A percentile compares a stretch with the other conserved stretches of the same genome.
Conservation (phyloP, 495 filamentous ascomycete species). For the Lophium mytilinum region DNA sequence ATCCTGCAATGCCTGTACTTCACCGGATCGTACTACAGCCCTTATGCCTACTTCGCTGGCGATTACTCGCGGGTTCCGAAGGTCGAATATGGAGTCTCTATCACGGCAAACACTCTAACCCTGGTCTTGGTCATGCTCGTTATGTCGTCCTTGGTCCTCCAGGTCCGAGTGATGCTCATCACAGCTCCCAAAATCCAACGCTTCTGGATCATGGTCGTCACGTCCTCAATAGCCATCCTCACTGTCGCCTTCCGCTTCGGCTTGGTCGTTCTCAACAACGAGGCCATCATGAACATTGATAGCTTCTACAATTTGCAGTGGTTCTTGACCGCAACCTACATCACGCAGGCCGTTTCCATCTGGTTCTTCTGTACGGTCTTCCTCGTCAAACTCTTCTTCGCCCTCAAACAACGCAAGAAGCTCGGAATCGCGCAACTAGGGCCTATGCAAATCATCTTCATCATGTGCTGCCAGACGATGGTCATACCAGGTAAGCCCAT, state of each 20-base stretch:
- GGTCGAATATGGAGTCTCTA: slow-evolving; percentile 42
- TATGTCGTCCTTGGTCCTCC: slow-evolving; percentile 61
- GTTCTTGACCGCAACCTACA: slow-evolving; percentile 47
- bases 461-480: slow-evolving; percentile 72
- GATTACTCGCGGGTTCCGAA: slow-evolving; percentile 48
- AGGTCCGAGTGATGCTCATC: slow-evolving; percentile 57
- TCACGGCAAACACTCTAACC: slow-evolving; percentile 46
- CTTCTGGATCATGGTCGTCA: slow-evolving; percentile 40
- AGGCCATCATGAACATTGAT: slow-evolving; percentile 37
- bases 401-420: slow-evolving; percentile 47
- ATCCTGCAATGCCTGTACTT: slow-evolving; percentile 53
- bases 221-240: slow-evolving; percentile 44
- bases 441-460: slow-evolving; percentile 62
- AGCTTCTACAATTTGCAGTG: slow-evolving; percentile 25
- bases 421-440: slow-evolving; percentile 54
- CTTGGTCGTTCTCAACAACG: slow-evolving; percentile 40
- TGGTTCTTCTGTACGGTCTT: slow-evolving; percentile 72
- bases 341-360: slow-evolving; percentile 54
- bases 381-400: slow-evolving; percentile 56
- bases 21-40: slow-evolving; percentile 42
- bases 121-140: slow-evolving; percentile 54
- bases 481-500: slow-evolving; percentile 60
- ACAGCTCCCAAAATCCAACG: slow-evolving; percentile 36
- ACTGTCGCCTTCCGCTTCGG: slow-evolving; percentile 54
- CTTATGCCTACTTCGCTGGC: slow-evolving; percentile 50